A percentile compares a stretch with the other conserved stretches of the same genome.
Conservation (phyloP, 2,329 filamentous ascomycete genomes). For the Epichloe sibirici region DNA sequence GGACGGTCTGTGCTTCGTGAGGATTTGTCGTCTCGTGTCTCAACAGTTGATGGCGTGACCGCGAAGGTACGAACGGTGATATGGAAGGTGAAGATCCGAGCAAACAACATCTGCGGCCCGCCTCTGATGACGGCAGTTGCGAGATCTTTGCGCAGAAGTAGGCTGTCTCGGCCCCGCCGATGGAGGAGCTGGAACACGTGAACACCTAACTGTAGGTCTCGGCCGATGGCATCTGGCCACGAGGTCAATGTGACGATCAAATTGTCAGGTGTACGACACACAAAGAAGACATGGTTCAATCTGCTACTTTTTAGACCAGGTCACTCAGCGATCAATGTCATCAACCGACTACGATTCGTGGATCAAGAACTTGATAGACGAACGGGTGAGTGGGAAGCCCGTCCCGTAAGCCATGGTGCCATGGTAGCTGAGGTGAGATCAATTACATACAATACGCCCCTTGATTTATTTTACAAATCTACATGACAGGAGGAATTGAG, state of each 20-base stretch:
- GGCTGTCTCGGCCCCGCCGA: not conserved
- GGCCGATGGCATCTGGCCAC: conserved; percentile 9
- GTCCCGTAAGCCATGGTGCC: not conserved
- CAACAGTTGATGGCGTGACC: not conserved
- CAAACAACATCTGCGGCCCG: not conserved
- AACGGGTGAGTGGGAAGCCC: not conserved
- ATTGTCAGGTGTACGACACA: conserved; percentile 1
- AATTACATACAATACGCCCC: not conserved
- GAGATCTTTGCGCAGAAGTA: not conserved
- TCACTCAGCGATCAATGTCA: not conserved
- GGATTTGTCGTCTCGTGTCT: not conserved
- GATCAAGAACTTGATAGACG: not conserved
- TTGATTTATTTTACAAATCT: no score
- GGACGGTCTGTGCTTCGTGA: not conserved
- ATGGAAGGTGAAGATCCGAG: not conserved
- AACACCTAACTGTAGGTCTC: conserved; percentile 6
- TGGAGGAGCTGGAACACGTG: not conserved
- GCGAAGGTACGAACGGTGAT: not conserved
- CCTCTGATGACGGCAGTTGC: not conserved
- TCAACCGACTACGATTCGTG: not conserved
- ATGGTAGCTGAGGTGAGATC: not conserved
- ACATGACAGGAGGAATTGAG: no score
- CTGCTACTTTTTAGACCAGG: not conserved
- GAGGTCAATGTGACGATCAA: not conserved
- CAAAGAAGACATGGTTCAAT: not conserved